Evolutionary conservation across 345 rosid species (phyloP), one percentile per base, ranked within the genome.

Genomic region (Geranium brycei): DNA sequence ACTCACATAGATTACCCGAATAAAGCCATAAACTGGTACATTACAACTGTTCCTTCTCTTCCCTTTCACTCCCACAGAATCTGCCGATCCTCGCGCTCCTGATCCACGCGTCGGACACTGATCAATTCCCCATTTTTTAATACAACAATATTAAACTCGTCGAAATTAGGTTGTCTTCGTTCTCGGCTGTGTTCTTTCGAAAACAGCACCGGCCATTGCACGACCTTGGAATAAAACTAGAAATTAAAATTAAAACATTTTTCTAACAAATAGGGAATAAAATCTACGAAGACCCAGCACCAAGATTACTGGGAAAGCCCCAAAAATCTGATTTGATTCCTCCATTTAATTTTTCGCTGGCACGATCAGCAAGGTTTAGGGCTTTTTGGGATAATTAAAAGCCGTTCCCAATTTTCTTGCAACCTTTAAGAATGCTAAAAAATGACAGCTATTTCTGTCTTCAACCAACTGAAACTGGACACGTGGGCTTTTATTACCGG

Each of bases 161-260:
- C 17, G 59, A 7, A 28, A 17, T 58, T 17, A 58, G 60, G 60
- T 17, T 58, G 3, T 58, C 28, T 19, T 14, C 19, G 31, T 57
- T 19, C 30, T 66, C 62, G 23, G 28, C 28, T 23, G 28, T 23
- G 28, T 23, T 23, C 28, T 23, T 23, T 23, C 28, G 28, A 23
- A 23, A 23, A 23, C 6, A 11, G 68, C 74, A 73, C 73, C 78
- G 76, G 57, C 79, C 85, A 76, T 62, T 53, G 76, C 81, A 75
- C 80, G 78, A 77, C 75, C 73, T 67, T 28, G 59, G 17, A 38
- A 38, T 38, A 38, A 38, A 38, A 38, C 47, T 38, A 38, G 11
- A 38, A 38, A 38, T 5, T 5, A 38, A 38, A 5, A 38, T 5
- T 1, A 23, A 23, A 23, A 23, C 28, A 23, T 23, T 23, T 23